Base-by-base conservation (phyloP, 1,139 yeast genomes). In the Zygotorulaspora mrakii region DNA sequence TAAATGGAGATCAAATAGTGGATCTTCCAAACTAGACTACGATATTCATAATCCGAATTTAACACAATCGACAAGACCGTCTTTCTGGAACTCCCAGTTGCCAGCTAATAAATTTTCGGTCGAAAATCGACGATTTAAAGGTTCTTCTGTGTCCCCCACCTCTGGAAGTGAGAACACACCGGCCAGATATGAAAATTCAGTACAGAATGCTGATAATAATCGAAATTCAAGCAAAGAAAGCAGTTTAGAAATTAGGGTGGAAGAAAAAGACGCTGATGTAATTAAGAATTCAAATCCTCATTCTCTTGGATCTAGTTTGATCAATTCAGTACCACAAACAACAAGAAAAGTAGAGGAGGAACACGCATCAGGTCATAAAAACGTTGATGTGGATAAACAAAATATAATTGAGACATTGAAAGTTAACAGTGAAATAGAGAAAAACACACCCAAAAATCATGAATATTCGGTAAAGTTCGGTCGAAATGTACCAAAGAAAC, bases 271-370 rank as follows among this genome's bases (percentile, higher is more conserved):
- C 31, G 20, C 17, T 18, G 17, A 34, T 12, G 43, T 9, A 17
- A 17, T 35, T 24, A 32, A 30, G 17, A 39, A 25, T 30, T 44
- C 46, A 8, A 48, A 45, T 28, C 49, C 39, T 16, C 48, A 48
- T 36, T 52, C 58, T 8, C 27, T 49, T 17, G 55, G 54, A 1
- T 50, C 60, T 8, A 56, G 60, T 40, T 38, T 57, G 31, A 56
- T 57, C 13, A 54, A 53, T 39, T 57, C 62, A 5, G 61, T 57
- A 3, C 48, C 54, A 13, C 57, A 51, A 32, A 56, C 57, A 5
- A 53, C 59, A 9, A 50, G 53, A 30, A 48, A 52, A 36, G 45
- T 46, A 8, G 57, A 55, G 31, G 44, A 48, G 14, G 39, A 43
- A 30, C 48, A 42, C 5, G 41, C 47, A 6, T 14, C 34, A 4